Evolutionary conservation across 352 stramenopile genomes (phyloP).

Genomic region (Phytopythium delawarense): DNA sequence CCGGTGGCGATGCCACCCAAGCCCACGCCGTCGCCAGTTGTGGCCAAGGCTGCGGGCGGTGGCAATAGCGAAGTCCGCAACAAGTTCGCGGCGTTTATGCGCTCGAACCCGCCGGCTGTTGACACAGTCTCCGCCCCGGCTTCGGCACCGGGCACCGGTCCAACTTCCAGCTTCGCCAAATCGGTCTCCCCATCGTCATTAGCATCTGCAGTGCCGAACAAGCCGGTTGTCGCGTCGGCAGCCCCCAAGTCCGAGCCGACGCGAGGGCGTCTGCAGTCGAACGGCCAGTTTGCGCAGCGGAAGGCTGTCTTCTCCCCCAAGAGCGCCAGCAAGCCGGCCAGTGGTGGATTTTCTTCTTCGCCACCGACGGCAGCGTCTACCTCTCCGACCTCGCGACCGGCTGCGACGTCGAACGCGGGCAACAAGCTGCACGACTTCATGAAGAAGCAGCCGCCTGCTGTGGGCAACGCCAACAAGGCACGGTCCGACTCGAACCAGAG

Average conservation of each 20-base stretch:
- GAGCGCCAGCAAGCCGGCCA: slow-evolving; percentile 13
- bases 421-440: slow-evolving; percentile 83
- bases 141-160: slow-evolving; percentile 11
- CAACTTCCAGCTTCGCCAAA: slow-evolving; percentile 23
- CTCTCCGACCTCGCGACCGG: slow-evolving; percentile 8
- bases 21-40: slow-evolving; percentile 15
- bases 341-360: slow-evolving; percentile 9
- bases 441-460: slow-evolving; percentile 51
- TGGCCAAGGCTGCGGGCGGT: neutral
- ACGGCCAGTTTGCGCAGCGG: slow-evolving; percentile 49
- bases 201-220: slow-evolving; percentile 7
- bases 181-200: slow-evolving; percentile 20
- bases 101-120: slow-evolving; percentile 51
- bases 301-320: slow-evolving; percentile 63
- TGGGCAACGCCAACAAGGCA: slow-evolving; percentile 26
- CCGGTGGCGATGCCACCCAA: slow-evolving; percentile 15
- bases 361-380: slow-evolving; percentile 10
- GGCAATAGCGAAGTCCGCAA: slow-evolving; percentile 39
- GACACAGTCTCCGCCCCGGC: slow-evolving; percentile 17
- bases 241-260: slow-evolving; percentile 27
- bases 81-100: slow-evolving; percentile 83
- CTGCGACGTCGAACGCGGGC: slow-evolving; percentile 16
- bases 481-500: slow-evolving; percentile 54
- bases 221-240: slow-evolving; percentile 10
- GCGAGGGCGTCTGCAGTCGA: slow-evolving; percentile 26